Evolutionary conservation across 140 eudicot species (phyloP).

Genomic region (Cichorium intybus): DNA sequence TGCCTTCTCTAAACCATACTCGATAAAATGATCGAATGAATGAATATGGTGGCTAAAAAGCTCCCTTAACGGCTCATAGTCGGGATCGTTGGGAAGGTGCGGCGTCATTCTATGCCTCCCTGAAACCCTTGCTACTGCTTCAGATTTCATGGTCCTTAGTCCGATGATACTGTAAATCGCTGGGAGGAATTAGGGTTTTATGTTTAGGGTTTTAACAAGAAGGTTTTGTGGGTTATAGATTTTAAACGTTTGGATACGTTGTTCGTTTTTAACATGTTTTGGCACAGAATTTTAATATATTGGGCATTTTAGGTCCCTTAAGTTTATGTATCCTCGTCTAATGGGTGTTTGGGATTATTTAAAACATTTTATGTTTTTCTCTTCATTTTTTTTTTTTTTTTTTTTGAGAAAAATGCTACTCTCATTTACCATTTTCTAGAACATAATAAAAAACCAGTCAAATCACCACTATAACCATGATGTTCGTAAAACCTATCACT

Average conservation of each 20-base stretch:
- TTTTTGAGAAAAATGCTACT: too few relatives aligned
- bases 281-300: not conserved
- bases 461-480: too few relatives aligned
- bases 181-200: slow-evolving; percentile 6
- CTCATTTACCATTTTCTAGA: too few relatives aligned
- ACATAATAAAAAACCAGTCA: too few relatives aligned
- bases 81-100: slow-evolving; percentile 45
- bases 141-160: slow-evolving; percentile 8
- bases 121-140: slow-evolving; percentile 16
- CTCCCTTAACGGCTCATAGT: slow-evolving; percentile 57
- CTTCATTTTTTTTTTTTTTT: too few relatives aligned
- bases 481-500: too few relatives aligned
- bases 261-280: slow-evolving; percentile 4
- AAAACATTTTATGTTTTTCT: too few relatives aligned
- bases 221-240: too few relatives aligned
- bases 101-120: slow-evolving; percentile 34
- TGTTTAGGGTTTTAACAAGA: slow-evolving; percentile 40
- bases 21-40: slow-evolving; percentile 73
- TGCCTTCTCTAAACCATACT: slow-evolving; percentile 59
- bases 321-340: not conserved
- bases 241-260: slow-evolving; percentile 18
- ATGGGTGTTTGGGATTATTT: too few relatives aligned
- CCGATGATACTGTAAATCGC: slow-evolving; percentile 12
- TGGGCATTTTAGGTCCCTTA: slow-evolving; percentile 3
- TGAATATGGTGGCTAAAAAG: slow-evolving; percentile 77